These are phyloP conservation scores for Diaporthe vexans DNA, from an alignment of 2,329 filamentous ascomycete genomes.

Conservation along the genomic window DNA sequence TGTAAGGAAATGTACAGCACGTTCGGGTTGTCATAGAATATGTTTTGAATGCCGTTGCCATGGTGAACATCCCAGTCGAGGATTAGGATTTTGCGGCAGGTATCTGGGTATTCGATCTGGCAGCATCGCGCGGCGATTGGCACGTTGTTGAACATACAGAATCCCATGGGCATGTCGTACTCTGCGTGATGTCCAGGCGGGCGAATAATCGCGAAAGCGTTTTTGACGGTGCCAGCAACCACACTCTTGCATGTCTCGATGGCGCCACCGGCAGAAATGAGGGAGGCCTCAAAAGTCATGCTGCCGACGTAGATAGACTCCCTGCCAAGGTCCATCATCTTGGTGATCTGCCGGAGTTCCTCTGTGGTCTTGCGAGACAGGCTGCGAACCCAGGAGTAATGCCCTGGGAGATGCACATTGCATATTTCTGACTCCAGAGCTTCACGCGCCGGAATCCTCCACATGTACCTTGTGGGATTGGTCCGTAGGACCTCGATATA, in stretches of 20 bases:
- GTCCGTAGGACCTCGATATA: constrained; percentile 65
- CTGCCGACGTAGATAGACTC: constrained; percentile 88
- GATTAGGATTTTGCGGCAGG: constrained; percentile 90
- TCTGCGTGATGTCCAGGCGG: constrained; percentile 97
- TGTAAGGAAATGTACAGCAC: constrained; percentile 96
- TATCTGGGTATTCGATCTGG: constrained; percentile 82
- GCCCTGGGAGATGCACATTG: constrained; percentile 81
- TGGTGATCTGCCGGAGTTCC: constrained; percentile 78
- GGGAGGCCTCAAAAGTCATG: constrained; percentile 83
- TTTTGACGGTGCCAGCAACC: constrained; percentile 85
- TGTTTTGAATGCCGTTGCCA: constrained; percentile 95
- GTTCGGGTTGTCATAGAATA: constrained; percentile 95
- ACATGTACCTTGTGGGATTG: constrained; percentile 74
- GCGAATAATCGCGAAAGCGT: constrained; percentile 94
- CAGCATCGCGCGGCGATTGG: constrained; percentile 92
- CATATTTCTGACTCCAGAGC: constrained; percentile 86
- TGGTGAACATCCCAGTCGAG: constrained; percentile 90
- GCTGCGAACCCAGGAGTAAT: constrained; percentile 82
- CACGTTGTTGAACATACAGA: constrained; percentile 98
- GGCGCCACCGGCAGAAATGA: constrained; percentile 89
- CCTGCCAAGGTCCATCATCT: constrained; percentile 71
- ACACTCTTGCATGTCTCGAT: constrained; percentile 98
- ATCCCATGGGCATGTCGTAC: constrained; percentile 86
- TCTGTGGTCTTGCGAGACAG: constrained; percentile 68
- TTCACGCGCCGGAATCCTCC: constrained; percentile 82